Percentiles rank a stretch among this genome's conserved stretches.
Evolutionary conservation across 805 yeast species (phyloP).

Genomic region (Metschnikowia baotianmanensis): DNA sequence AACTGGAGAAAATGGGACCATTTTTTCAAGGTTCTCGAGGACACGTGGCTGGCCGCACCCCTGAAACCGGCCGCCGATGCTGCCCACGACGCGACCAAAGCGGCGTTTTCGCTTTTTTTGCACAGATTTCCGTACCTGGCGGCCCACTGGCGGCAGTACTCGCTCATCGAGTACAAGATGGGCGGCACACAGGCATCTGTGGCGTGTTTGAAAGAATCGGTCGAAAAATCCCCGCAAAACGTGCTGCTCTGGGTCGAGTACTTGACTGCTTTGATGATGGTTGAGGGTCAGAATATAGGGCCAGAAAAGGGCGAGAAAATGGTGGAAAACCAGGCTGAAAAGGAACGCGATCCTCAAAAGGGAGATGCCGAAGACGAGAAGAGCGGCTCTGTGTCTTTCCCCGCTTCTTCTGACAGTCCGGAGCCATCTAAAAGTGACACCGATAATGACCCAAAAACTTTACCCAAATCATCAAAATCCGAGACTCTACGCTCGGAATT

Average conservation of each 20-base stretch:
- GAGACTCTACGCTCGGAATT: constrained; percentile 42
- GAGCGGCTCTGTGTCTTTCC: no score
- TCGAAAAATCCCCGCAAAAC: constrained; percentile 53
- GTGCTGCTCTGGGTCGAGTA: constrained; percentile 72
- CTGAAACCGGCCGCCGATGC: constrained; percentile 1
- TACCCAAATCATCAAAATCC: neutral
- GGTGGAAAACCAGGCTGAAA: constrained; percentile 25
- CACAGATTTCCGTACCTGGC: constrained; percentile 54
- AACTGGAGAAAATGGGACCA: constrained; percentile 41
- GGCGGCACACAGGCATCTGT: constrained; percentile 54
- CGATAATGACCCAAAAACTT: no score
- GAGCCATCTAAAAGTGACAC: neutral
- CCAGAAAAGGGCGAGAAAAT: constrained; percentile 20
- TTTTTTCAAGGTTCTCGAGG: constrained; percentile 31
- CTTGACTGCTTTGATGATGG: constrained; percentile 43
- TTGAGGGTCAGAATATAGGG: constrained; percentile 13
- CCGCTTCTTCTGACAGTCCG: neutral
- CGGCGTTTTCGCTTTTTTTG: constrained; percentile 29
- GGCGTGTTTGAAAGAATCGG: constrained; percentile 33
- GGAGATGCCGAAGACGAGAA: neutral
- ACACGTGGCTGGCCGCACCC: constrained; percentile 16
- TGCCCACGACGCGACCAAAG: constrained; percentile 2
- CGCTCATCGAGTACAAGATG: constrained; percentile 52
- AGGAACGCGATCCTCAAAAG: neutral
- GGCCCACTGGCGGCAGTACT: constrained; percentile 64